A percentile compares a stretch with the other conserved stretches of the same genome.
phyloP scores from a whole-genome alignment of 2,329 filamentous ascomycete species.

The Curvularia hawaiiensis region DNA sequence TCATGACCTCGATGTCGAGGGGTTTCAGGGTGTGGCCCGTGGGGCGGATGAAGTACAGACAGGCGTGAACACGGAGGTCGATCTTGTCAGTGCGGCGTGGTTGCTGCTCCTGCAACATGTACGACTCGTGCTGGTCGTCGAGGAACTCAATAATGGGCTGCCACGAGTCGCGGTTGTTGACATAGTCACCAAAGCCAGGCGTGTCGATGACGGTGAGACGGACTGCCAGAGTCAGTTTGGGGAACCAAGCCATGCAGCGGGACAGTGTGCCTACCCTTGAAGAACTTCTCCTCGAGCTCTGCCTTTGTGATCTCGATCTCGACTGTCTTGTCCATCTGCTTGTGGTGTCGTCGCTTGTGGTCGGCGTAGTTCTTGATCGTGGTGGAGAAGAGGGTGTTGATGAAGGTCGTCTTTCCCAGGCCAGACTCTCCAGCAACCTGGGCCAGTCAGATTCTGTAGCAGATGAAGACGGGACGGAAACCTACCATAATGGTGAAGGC shows the following conservation, averaged over 20 bases:
- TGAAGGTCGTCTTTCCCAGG: conserved; percentile 99
- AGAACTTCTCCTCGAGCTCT: conserved; percentile 99
- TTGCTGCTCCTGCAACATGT: conserved; percentile 99
- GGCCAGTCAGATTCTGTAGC: conserved; percentile 32
- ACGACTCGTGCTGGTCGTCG: conserved; percentile 99
- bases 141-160: conserved; percentile 99
- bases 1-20: conserved; percentile 99
- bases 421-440: conserved; percentile 98
- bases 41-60: conserved; percentile 98
- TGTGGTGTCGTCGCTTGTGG: conserved; percentile 98
- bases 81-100: conserved; percentile 98
- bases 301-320: conserved; percentile 99
- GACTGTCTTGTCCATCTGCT: conserved; percentile 99
- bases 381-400: conserved; percentile 99
- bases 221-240: conserved; percentile 61
- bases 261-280: conserved; percentile 74
- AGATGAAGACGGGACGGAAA: not conserved
- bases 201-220: conserved; percentile 99
- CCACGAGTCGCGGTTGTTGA: conserved; percentile 99
- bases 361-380: conserved; percentile 99
- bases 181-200: conserved; percentile 98
- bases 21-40: conserved; percentile 99
- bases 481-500: conserved; percentile 99
- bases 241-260: not conserved
- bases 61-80: conserved; percentile 96